Base-by-base conservation (phyloP, 2,329 filamentous ascomycete genomes). In the Colletotrichum coccodes region DNA sequence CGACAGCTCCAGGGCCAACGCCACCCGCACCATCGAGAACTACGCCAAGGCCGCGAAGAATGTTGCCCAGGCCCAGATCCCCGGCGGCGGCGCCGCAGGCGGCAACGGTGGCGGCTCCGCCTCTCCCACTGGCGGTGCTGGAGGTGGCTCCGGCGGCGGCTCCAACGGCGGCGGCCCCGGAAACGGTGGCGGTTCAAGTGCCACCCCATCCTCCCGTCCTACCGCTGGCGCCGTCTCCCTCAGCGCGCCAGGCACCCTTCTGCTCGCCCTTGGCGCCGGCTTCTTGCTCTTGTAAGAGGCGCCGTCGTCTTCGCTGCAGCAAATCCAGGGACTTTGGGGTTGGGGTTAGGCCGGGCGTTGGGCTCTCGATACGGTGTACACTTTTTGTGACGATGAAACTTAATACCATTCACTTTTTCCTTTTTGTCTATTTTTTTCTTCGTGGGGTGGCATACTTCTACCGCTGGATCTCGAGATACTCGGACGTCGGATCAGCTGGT, bases 11-110 rank as follows among this genome's bases (percentile, higher is more conserved):
- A 72, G 80, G 28, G 82, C 83, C 75, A 90, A 90, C 79, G 69
- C 85, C 4, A 76, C 83, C 44, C 84, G 86, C 71, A 85, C 86
- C 38, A 81, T 91, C 16, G 75, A 79, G 3, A 80, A 80, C 72
- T 89, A 86, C 83, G 83, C 82, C 77, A 83, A 85, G 32, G 73
- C 77, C 38, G 66, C 66, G 3, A 69, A 69, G 66, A 56, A 4
- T 5, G 66, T 69, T 2, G 6, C 78, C 74, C 46, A 77, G 66
- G 77, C 50, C 72, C 74, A 42, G 70, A 73, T 46, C 73, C 75
- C 44, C 49, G 53, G 54, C 34, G 61, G 62, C 18, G 73, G 68
- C n/a, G 60, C 72, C 9, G 54, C 68, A 18, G 73, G 69, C n/a
- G 70, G 60, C 36, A 57, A 26, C 38, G 52, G 38, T 36, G 67